phyloP scores from a whole-genome alignment of 192 early-diverging fungal genomes.

The Haplosporangium gracile region DNA sequence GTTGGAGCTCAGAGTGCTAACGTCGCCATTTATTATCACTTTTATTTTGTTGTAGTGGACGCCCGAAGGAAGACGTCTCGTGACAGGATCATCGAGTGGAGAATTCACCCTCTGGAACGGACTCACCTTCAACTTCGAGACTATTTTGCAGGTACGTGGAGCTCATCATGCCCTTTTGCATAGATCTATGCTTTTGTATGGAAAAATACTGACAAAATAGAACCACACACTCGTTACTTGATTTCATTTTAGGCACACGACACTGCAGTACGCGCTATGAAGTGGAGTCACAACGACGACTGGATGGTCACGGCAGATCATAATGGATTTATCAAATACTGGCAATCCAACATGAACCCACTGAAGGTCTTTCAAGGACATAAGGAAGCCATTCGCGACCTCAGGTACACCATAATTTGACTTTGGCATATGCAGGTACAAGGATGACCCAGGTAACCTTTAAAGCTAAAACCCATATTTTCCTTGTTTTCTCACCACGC shows the following conservation, averaged over 20 bases:
- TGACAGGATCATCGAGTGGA: conserved; percentile 93
- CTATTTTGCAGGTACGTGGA: conserved; percentile 82
- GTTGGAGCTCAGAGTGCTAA: not conserved
- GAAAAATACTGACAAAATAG: not conserved
- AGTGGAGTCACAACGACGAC: conserved; percentile 95
- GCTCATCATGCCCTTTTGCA: not conserved
- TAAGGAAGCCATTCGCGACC: conserved; percentile 89
- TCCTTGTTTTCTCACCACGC: not conserved
- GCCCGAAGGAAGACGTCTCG: conserved; percentile 93
- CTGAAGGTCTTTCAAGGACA: conserved; percentile 91
- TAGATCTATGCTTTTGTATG: not conserved
- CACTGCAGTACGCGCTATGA: conserved; percentile 93
- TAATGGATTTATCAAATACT: conserved; percentile 95
- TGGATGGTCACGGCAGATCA: conserved; percentile 97
- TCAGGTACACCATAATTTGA: conserved; percentile 64
- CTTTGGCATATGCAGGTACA: not conserved
- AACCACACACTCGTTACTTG: not conserved
- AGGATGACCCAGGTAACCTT: too few species aligned
- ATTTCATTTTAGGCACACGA: conserved; percentile 82
- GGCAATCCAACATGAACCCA: conserved; percentile 97
- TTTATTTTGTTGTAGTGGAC: conserved; percentile 79
- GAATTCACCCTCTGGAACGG: conserved; percentile 99
- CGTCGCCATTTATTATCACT: not conserved
- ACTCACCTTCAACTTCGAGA: conserved; percentile 98
- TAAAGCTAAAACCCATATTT: not conserved